Percentiles rank a stretch among this genome's conserved stretches.
These are phyloP conservation scores for Carallia brachiata DNA, from an alignment of 345 rosid genomes.

Conservation along the genomic window DNA sequence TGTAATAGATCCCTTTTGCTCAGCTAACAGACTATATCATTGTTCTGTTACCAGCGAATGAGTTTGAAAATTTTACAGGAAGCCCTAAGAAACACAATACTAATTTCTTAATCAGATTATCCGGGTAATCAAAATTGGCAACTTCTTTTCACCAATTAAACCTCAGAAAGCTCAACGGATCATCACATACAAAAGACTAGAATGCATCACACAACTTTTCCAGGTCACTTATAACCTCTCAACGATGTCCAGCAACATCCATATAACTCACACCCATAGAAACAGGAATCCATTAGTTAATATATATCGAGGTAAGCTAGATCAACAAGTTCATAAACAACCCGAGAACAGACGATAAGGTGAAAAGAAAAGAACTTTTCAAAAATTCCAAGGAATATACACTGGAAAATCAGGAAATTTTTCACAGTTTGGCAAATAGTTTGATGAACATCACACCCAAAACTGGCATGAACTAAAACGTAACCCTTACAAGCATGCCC, in stretches of 20 bases:
- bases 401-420: not conserved
- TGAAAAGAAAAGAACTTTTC: not conserved
- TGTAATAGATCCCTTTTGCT: not conserved
- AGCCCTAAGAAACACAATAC: no score
- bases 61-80: no score
- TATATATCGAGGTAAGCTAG: no score
- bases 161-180: not conserved
- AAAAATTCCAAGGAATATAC: conserved; percentile 2
- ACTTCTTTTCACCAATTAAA: not conserved
- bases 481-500: not conserved
- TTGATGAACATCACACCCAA: not conserved
- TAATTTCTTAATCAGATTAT: no score
- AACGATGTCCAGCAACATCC: not conserved
- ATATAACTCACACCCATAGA: not conserved
- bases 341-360: conserved; percentile 1
- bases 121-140: not conserved
- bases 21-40: not conserved
- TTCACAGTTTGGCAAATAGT: no score
- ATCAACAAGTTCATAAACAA: not conserved
- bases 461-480: not conserved
- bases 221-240: not conserved
- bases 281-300: not conserved
- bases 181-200: not conserved
- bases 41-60: not conserved
- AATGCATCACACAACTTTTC: not conserved